Evolutionary conservation across 1,284 basidiomycete genomes (phyloP), one percentile per base, ranked within the genome.

Genomic region (Ceratobasidium papillatum): DNA sequence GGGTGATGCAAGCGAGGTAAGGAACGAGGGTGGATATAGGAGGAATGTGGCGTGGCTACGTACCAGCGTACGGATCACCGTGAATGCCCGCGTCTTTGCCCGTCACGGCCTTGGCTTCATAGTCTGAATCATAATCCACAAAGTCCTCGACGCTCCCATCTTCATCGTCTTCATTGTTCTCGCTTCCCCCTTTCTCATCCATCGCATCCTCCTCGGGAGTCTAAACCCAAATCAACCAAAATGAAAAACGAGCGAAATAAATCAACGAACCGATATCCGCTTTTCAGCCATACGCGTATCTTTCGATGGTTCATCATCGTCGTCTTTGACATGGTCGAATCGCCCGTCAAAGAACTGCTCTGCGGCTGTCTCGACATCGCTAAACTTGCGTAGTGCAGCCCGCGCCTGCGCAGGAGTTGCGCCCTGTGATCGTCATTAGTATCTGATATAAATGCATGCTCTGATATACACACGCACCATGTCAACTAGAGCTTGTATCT

Each of bases 341-440:
- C 91, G 89, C 22, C 94, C 94, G 75, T 91, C 90, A 78, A 93
- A 91, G 76, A 94, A 91, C 69, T 85, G 88, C 80, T 93, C 94
- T 2, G 94, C 94, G n/a, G 95, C 94, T 79, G 91, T 86, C 92
- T 94, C 94, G 38, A 94, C 91, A 84, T 96, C 94, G 3, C 80
- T 80, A 79, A 91, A 87, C 79, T 90, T 88, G 75, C 85, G 86
- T 79, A 96, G 82, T 14, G 94, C 94, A 56, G 91, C 93, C 77
- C 87, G 86, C 49, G 94, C 94, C 82, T 94, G 91, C 25, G 88
- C 87, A 12, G 83, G 80, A 1, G 90, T 93, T 47, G 93, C 93
- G 77, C 94, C 94, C 93, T 94, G 36, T 14, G 22, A 3, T 11
- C 49, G 19, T 32, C 34, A 5, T 45, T 11, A 49, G 27, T 27